Evolutionary conservation across 176 grass and related monocot species (phyloP).

Genomic region (Oryza glaberrima): DNA sequence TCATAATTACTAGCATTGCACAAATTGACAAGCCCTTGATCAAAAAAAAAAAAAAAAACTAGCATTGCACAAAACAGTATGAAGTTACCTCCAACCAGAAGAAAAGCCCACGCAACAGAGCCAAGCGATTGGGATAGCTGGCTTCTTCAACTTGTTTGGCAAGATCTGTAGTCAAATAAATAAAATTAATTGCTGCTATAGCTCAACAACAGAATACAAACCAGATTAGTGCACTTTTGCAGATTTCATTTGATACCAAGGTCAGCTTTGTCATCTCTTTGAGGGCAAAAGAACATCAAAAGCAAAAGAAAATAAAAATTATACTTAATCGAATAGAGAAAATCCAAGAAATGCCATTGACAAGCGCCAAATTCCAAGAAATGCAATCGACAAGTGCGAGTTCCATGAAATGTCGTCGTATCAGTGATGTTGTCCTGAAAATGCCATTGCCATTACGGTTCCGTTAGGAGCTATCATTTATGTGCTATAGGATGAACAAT

Average conservation of each 20-base stretch:
- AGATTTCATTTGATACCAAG: neutral
- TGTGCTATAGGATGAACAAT: too few relatives aligned
- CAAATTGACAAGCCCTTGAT: neutral
- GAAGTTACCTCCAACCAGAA: constrained; percentile 74
- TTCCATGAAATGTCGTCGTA: too few relatives aligned
- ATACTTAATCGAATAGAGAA: too few relatives aligned
- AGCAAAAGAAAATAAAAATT: constrained; percentile 9
- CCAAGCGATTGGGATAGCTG: constrained; percentile 34
- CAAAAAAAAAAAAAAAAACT: neutral
- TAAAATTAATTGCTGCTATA: constrained; percentile 5
- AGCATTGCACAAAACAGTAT: neutral
- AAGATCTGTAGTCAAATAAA: constrained; percentile 56
- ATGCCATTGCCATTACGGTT: too few relatives aligned
- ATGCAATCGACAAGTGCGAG: too few relatives aligned
- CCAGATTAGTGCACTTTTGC: neutral
- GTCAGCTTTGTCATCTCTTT: constrained; percentile 14
- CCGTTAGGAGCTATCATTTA: too few relatives aligned
- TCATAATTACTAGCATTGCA: constrained; percentile 8
- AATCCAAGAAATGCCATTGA: too few relatives aligned
- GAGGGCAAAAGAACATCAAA: neutral
- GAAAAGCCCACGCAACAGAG: constrained; percentile 74
- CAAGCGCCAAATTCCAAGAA: too few relatives aligned
- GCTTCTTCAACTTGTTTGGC: constrained; percentile 41
- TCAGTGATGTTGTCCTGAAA: too few relatives aligned
- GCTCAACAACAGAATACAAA: neutral